These are phyloP conservation scores for Toxicodendron radicans DNA, from an alignment of 345 rosid species.

Conservation along the genomic window DNA sequence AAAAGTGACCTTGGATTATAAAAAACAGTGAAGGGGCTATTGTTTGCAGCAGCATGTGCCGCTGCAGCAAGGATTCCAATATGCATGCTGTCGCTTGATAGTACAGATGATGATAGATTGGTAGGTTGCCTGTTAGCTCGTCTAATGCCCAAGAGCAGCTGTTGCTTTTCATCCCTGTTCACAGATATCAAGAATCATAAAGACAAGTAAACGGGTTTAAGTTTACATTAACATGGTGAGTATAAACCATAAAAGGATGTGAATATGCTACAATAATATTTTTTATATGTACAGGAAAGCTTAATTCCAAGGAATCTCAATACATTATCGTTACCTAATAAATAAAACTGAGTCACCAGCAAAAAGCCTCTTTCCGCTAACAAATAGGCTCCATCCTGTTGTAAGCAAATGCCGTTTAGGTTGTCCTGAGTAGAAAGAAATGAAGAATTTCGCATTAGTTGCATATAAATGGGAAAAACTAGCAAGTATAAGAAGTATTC, in stretches of 20 bases:
- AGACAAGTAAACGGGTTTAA: background rate
- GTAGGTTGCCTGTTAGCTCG: slow-evolving; percentile 82
- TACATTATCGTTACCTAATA: slow-evolving; percentile 51
- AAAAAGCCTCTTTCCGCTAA: slow-evolving; percentile 78
- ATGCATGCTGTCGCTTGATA: slow-evolving; percentile 98
- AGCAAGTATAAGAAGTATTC: background rate
- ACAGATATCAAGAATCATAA: slow-evolving; percentile 11
- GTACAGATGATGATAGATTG: slow-evolving; percentile 78
- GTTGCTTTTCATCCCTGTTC: slow-evolving; percentile 85
- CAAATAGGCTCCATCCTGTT: slow-evolving; percentile 91
- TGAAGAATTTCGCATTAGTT: slow-evolving; percentile 15
- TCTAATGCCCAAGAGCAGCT: slow-evolving; percentile 78
- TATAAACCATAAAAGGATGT: background rate
- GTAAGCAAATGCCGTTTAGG: slow-evolving; percentile 92
- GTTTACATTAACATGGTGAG: background rate
- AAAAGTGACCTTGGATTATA: slow-evolving; percentile 72
- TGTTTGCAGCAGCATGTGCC: slow-evolving; percentile 96
- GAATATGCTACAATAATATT: background rate
- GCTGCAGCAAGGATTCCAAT: slow-evolving; percentile 96
- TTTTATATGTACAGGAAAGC: background rate
- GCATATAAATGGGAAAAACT: slow-evolving; percentile 5
- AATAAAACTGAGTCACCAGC: slow-evolving; percentile 87
- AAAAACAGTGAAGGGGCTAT: slow-evolving; percentile 84
- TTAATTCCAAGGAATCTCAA: slow-evolving; percentile 8
- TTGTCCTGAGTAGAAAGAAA: slow-evolving; percentile 55